A percentile compares a stretch with the other conserved stretches of the same genome.
Evolutionary conservation across 805 yeast genomes (phyloP).

Genomic region (Cyberlindnera lachancei): DNA sequence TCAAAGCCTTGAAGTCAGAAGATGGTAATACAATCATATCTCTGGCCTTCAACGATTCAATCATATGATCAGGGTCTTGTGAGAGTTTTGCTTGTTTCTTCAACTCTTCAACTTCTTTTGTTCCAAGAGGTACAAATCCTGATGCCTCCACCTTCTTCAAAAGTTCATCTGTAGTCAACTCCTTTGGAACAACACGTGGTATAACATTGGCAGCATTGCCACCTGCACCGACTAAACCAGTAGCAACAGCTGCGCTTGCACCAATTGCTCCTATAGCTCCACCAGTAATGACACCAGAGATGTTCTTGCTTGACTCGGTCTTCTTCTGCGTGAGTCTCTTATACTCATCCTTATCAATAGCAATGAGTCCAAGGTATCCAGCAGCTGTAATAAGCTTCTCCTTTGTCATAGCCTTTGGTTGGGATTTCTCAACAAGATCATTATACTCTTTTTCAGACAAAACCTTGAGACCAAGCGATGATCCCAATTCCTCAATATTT

Average conservation of each 20-base stretch:
- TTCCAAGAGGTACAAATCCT: conserved; percentile 14
- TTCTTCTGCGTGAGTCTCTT: conserved; percentile 3
- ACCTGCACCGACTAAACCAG: not conserved
- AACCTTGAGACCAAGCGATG: conserved; percentile 15
- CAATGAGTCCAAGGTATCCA: conserved; percentile 26
- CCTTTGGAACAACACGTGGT: not conserved
- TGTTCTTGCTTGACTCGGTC: conserved; percentile 1
- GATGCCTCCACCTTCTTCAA: conserved; percentile 11
- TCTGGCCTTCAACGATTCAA: not conserved
- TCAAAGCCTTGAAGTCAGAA: conserved; percentile 4
- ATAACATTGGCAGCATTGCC: not conserved
- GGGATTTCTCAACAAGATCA: conserved; percentile 7
- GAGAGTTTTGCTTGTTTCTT: conserved; percentile 3
- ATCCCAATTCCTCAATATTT: conserved; percentile 9
- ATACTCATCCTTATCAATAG: conserved; percentile 5
- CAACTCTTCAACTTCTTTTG: conserved; percentile 9
- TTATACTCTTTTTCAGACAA: conserved; percentile 17
- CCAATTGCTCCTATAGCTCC: conserved; percentile 2
- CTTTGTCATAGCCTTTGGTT: conserved; percentile 6
- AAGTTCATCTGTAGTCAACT: conserved; percentile 10
- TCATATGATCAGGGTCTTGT: not conserved
- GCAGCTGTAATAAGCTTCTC: conserved; percentile 8
- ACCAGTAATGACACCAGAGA: not conserved
- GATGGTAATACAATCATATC: conserved; percentile 5
- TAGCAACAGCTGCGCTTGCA: not conserved